Percentiles rank a stretch among this genome's conserved stretches.
Conservation (phyloP, 2,329 filamentous ascomycete species). For the Scedosporium minutisporum region DNA sequence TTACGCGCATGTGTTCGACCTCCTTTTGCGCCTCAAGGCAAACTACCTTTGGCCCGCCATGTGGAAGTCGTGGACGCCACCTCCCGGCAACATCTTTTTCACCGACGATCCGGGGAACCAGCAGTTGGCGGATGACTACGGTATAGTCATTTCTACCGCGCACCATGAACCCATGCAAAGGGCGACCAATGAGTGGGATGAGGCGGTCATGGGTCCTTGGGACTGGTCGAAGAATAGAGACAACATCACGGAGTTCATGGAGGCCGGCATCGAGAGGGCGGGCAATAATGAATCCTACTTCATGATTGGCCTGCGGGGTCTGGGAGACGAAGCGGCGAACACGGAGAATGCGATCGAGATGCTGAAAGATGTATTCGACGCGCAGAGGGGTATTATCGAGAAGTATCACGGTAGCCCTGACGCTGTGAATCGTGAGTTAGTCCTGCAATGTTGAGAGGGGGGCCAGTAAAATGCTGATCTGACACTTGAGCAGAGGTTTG, state of each 20-base stretch:
- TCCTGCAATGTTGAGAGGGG: background rate
- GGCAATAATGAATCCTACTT: constrained; percentile 48
- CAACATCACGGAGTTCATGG: constrained; percentile 48
- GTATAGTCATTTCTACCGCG: constrained; percentile 53
- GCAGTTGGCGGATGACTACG: constrained; percentile 50
- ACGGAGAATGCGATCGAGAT: constrained; percentile 1
- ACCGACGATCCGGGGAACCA: constrained; percentile 51
- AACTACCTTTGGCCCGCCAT: constrained; percentile 62
- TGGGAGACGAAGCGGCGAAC: constrained; percentile 35
- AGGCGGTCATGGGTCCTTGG: constrained; percentile 41
- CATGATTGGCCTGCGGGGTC: constrained; percentile 50
- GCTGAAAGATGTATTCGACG: constrained; percentile 7
- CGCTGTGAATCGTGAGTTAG: constrained; percentile 6
- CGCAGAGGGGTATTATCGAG: constrained; percentile 9
- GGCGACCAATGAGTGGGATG: constrained; percentile 39
- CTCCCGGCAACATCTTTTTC: constrained; percentile 40
- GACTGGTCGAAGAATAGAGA: constrained; percentile 46
- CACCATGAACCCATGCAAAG: constrained; percentile 59
- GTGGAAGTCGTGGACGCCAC: constrained; percentile 29
- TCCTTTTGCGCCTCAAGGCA: constrained; percentile 46
- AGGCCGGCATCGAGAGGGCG: constrained; percentile 43
- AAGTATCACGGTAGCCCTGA: constrained; percentile 7
- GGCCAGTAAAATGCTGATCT: background rate
- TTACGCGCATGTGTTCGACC: constrained; percentile 53
- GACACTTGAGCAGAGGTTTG: constrained; percentile 37